Conservation (phyloP, 2,329 filamentous ascomycete species). For the Aureobasidium sp. region DNA sequence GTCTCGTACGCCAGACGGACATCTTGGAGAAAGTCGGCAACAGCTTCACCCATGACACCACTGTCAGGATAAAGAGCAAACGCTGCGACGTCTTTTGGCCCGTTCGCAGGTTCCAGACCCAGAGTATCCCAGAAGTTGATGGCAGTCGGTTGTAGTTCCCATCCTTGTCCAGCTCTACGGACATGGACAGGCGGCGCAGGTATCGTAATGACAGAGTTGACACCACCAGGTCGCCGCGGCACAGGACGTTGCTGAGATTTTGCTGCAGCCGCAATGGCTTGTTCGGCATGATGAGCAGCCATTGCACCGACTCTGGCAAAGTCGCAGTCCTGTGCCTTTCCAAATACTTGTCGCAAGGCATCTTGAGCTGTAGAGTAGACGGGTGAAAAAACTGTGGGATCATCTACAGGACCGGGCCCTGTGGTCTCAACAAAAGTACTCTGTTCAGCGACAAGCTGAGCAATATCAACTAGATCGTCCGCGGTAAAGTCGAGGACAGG, state of each 20-base stretch:
- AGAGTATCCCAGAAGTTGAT: constrained; percentile 76
- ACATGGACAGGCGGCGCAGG: constrained; percentile 65
- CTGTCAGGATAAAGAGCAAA: constrained; percentile 65
- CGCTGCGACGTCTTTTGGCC: constrained; percentile 62
- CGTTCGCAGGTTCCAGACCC: constrained; percentile 64
- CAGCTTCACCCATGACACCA: constrained; percentile 55
- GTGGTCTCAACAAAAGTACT: constrained; percentile 16
- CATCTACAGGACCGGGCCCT: background rate
- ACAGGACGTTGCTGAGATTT: constrained; percentile 27
- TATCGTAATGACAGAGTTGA: constrained; percentile 47
- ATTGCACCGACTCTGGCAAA: constrained; percentile 24
- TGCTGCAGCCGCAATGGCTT: constrained; percentile 2
- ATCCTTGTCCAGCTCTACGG: constrained; percentile 59
- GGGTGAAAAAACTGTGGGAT: background rate
- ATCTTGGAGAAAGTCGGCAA: constrained; percentile 59
- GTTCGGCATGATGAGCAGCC: constrained; percentile 19
- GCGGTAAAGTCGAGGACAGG: constrained; percentile 21
- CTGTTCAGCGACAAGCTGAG: constrained; percentile 31
- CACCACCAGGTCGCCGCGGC: constrained; percentile 22
- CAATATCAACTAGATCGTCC: constrained; percentile 27
- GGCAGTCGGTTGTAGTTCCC: constrained; percentile 69
- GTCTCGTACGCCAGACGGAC: constrained; percentile 67
- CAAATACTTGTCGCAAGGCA: constrained; percentile 17
- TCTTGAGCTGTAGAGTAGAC: constrained; percentile 5
- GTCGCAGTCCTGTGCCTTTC: constrained; percentile 20